Conservation (phyloP, 495 filamentous ascomycete genomes). For the Penicillium chermesinum region DNA sequence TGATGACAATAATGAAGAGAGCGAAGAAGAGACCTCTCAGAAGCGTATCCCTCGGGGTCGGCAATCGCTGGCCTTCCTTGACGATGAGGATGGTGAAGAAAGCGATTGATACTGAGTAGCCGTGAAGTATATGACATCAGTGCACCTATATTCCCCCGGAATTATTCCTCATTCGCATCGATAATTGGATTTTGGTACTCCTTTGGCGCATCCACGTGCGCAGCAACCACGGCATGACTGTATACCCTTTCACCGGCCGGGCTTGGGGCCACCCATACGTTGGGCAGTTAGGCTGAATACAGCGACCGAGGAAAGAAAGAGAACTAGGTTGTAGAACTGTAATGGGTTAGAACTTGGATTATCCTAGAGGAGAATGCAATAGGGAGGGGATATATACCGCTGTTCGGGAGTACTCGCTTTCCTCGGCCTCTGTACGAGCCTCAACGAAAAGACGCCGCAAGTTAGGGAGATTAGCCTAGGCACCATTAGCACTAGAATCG, state of each 20-base stretch:
- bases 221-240: not conserved
- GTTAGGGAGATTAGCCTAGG: constrained; percentile 83
- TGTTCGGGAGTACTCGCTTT: constrained; percentile 87
- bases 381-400: constrained; percentile 57
- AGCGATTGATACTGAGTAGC: constrained; percentile 37
- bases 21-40: constrained; percentile 35
- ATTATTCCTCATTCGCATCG: too few relatives aligned
- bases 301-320: constrained; percentile 92
- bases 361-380: not conserved
- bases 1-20: constrained; percentile 29
- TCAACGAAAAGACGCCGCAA: constrained; percentile 94
- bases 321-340: constrained; percentile 94
- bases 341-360: not conserved
- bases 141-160: too few relatives aligned
- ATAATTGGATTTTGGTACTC: too few relatives aligned
- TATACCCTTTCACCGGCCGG: constrained; percentile 25
- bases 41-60: constrained; percentile 35
- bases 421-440: constrained; percentile 87
- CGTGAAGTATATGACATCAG: not conserved
- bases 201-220: not conserved
- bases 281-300: constrained; percentile 91
- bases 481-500: constrained; percentile 10
- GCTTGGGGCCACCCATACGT: constrained; percentile 50
- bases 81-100: constrained; percentile 49
- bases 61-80: constrained; percentile 51